These are phyloP conservation scores for Kwoniella pini DNA, from an alignment of 768 basidiomycete genomes.

Conservation along the genomic window DNA sequence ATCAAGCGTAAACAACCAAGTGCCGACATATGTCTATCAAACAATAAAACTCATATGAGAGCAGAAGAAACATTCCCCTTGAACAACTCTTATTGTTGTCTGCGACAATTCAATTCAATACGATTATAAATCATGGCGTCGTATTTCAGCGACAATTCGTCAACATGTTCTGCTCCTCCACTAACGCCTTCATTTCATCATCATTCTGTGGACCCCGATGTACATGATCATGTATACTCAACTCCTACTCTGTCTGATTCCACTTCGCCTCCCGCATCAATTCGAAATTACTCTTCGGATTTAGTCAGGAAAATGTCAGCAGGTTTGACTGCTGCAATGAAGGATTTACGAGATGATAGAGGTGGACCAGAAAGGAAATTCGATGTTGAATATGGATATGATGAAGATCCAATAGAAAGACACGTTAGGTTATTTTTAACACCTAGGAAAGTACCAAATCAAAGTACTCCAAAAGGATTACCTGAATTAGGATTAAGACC, in stretches of 20 bases:
- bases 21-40: too few species aligned
- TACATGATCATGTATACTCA: background rate
- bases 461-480: background rate
- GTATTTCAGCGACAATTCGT: constrained; percentile 20
- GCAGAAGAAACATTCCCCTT: background rate
- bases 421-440: constrained; percentile 31
- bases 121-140: constrained; percentile 18
- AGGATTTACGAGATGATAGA: constrained; percentile 31
- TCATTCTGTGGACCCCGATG: background rate
- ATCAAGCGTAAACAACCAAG: background rate
- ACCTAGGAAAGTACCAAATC: constrained; percentile 9
- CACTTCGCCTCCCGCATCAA: constrained; percentile 28
- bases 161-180: constrained; percentile 9
- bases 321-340: constrained; percentile 33
- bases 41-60: too few species aligned
- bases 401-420: constrained; percentile 37
- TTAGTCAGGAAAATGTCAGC: constrained; percentile 22
- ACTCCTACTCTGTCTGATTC: constrained; percentile 11
- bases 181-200: background rate
- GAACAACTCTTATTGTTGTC: background rate
- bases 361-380: constrained; percentile 23
- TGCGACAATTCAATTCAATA: background rate
- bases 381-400: constrained; percentile 27
- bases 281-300: constrained; percentile 29
- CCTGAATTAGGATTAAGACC: constrained; percentile 15